Evolutionary conservation across 2,329 filamentous ascomycete species (phyloP).

Genomic region (Pseudogymnoascus sp.): DNA sequence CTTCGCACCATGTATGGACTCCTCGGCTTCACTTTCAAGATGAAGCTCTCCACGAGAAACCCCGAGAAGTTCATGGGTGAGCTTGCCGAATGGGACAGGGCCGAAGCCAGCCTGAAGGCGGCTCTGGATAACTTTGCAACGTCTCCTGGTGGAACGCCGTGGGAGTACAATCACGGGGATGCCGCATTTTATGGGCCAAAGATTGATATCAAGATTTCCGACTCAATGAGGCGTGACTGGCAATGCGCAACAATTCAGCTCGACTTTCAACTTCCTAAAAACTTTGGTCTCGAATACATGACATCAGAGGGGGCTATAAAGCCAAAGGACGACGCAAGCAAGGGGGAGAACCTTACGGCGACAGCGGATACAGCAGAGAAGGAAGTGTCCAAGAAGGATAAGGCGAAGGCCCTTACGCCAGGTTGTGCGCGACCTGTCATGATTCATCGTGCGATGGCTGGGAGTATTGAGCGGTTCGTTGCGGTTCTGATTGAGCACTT

Average conservation of each 20-base stretch:
- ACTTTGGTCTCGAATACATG: constrained; percentile 83
- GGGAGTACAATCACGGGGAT: constrained; percentile 90
- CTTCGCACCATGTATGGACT: constrained; percentile 70
- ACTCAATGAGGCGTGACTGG: constrained; percentile 75
- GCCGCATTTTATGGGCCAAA: constrained; percentile 98
- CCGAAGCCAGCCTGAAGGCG: constrained; percentile 70
- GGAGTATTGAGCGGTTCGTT: constrained; percentile 60
- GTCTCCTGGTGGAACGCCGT: constrained; percentile 51
- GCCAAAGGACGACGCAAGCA: constrained; percentile 27
- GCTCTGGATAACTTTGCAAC: constrained; percentile 70
- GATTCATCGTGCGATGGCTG: constrained; percentile 75
- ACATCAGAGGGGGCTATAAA: constrained; percentile 54
- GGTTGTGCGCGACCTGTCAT: constrained; percentile 76
- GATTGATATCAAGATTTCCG: constrained; percentile 92
- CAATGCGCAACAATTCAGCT: constrained; percentile 93
- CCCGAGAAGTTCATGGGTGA: constrained; percentile 83
- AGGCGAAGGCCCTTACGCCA: constrained; percentile 45
- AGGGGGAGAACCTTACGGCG: neutral
- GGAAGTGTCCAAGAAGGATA: constrained; percentile 30
- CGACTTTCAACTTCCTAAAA: constrained; percentile 76
- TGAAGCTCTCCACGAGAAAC: constrained; percentile 84
- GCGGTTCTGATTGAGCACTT: constrained; percentile 79
- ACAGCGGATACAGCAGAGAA: constrained; percentile 14
- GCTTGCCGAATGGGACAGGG: constrained; percentile 78
- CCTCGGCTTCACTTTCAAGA: constrained; percentile 82